phyloP scores from a whole-genome alignment of 129 eudicot genomes.

The Pulicaria dysenterica region DNA sequence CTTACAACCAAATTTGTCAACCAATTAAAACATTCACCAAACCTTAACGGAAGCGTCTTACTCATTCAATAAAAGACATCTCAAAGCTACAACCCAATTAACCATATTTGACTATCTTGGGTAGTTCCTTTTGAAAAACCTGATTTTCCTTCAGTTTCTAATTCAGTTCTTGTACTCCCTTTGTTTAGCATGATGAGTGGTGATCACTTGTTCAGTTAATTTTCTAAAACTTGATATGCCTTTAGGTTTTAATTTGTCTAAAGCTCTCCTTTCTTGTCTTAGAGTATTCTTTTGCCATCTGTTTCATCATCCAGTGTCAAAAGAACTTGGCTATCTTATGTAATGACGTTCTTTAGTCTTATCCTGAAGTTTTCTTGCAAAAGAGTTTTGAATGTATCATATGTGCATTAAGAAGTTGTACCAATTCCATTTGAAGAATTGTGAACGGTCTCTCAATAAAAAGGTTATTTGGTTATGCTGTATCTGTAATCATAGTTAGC shows the following conservation, averaged over 20 bases:
- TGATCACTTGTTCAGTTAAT: not conserved
- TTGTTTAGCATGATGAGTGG: not conserved
- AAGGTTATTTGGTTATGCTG: not conserved
- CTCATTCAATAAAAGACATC: too few relatives aligned
- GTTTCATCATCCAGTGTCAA: not conserved
- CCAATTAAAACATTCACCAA: too few relatives aligned
- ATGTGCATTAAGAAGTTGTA: not conserved
- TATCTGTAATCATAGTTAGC: not conserved
- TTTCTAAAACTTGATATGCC: not conserved
- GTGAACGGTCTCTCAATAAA: not conserved
- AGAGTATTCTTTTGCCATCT: not conserved
- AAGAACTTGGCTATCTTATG: too few relatives aligned
- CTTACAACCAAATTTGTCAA: too few relatives aligned
- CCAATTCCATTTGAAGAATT: conserved; percentile 1
- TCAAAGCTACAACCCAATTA: too few relatives aligned
- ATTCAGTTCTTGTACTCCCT: too few relatives aligned
- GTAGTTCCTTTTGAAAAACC: too few relatives aligned
- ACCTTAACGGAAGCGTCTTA: too few relatives aligned
- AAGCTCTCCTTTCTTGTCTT: not conserved
- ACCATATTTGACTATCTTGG: too few relatives aligned
- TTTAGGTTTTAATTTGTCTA: conserved; percentile 6
- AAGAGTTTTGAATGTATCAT: not conserved
- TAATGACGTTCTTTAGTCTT: not conserved
- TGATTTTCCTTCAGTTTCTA: too few relatives aligned
- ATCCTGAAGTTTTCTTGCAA: not conserved